Percentiles rank a stretch among this genome's conserved stretches.
Conservation (phyloP, 208 protist species). For the Leishmania guyanensis region DNA sequence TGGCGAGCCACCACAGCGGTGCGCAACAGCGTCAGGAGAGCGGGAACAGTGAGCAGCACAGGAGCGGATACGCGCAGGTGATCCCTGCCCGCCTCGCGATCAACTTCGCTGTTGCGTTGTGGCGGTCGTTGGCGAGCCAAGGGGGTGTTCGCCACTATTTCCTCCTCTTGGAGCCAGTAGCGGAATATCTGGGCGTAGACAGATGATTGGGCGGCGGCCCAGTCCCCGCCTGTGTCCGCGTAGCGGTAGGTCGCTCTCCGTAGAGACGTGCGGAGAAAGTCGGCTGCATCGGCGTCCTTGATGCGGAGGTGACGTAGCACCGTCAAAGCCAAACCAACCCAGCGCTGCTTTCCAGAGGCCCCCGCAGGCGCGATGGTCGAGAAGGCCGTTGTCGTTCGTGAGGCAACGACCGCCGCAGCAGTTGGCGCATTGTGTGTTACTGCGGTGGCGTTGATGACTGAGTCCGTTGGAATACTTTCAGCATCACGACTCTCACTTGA, state of each 20-base stretch:
- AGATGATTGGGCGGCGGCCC: slow-evolving; percentile 19
- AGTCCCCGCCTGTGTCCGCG: slow-evolving; percentile 20
- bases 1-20: slow-evolving; percentile 25
- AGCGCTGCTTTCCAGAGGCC: slow-evolving; percentile 2
- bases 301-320: slow-evolving; percentile 22
- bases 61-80: not conserved
- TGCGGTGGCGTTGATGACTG: not conserved
- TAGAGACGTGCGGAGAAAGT: slow-evolving; percentile 12
- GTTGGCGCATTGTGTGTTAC: not conserved
- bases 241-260: slow-evolving; percentile 20
- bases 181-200: slow-evolving; percentile 26
- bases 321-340: slow-evolving; percentile 9
- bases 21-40: slow-evolving; percentile 29
- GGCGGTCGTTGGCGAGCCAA: slow-evolving; percentile 6
- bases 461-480: not conserved
- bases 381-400: not conserved
- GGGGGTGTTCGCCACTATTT: not conserved
- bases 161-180: slow-evolving; percentile 22
- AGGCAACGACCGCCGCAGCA: not conserved
- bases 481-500: not conserved
- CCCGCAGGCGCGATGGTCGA: not conserved
- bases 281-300: not conserved
- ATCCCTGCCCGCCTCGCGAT: not conserved
- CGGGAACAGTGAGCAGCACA: slow-evolving; percentile 15
- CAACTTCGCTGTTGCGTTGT: not conserved